Evolutionary conservation across 2,329 filamentous ascomycete species (phyloP).

Genomic region (Paraphoma sp.): DNA sequence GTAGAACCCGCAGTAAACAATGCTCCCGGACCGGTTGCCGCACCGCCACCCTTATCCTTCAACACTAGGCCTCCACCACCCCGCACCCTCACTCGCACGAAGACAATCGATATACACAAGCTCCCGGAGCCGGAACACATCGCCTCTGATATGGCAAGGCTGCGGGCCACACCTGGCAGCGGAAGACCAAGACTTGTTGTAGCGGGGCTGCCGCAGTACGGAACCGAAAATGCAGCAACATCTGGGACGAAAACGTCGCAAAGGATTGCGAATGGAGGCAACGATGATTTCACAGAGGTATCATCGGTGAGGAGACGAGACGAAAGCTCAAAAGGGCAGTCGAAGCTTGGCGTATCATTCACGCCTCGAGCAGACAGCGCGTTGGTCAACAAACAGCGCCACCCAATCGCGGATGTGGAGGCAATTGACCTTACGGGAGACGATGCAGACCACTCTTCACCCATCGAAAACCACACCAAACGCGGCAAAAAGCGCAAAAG

Average conservation of each 20-base stretch:
- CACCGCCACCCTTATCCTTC: slow-evolving; percentile 18
- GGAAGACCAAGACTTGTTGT: slow-evolving; percentile 46
- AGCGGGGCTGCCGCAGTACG: slow-evolving; percentile 28
- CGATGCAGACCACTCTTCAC: slow-evolving; percentile 22
- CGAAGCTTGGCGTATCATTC: slow-evolving; percentile 4
- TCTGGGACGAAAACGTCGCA: slow-evolving; percentile 7
- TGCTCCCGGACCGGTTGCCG: slow-evolving; percentile 18
- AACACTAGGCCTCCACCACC: slow-evolving; percentile 22
- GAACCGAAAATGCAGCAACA: slow-evolving; percentile 7
- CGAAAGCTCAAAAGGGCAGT: not conserved
- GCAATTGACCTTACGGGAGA: slow-evolving; percentile 48
- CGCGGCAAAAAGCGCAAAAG: slow-evolving; percentile 55
- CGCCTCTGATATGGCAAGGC: slow-evolving; percentile 50
- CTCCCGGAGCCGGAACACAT: slow-evolving; percentile 12
- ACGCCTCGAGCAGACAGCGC: slow-evolving; percentile 13
- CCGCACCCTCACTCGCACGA: slow-evolving; percentile 24
- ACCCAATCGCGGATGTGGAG: slow-evolving; percentile 32
- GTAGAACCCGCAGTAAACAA: slow-evolving; percentile 23
- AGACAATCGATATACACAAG: slow-evolving; percentile 35
- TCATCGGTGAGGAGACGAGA: slow-evolving; percentile 5
- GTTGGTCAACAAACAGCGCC: slow-evolving; percentile 9
- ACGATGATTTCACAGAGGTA: slow-evolving; percentile 1
- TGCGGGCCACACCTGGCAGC: slow-evolving; percentile 53
- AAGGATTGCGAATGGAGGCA: not conserved
- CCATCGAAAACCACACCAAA: slow-evolving; percentile 17